Conservation (phyloP, 2,329 filamentous ascomycete genomes). For the Cyanodermella asteris region DNA sequence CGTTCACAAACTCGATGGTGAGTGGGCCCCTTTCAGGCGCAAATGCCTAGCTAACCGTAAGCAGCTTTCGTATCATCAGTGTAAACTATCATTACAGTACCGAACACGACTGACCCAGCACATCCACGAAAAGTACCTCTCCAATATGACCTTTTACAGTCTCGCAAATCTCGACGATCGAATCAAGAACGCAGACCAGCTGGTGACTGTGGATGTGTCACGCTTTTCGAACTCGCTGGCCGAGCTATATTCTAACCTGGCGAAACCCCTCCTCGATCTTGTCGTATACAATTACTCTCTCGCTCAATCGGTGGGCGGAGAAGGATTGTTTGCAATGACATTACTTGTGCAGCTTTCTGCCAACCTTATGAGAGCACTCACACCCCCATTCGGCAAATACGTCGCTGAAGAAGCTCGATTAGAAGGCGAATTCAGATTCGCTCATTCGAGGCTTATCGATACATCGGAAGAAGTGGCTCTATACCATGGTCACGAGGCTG, state of each 20-base stretch:
- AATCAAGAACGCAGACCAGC: constrained; percentile 95
- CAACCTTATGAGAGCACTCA: constrained; percentile 78
- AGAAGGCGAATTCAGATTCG: constrained; percentile 90
- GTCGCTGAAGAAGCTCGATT: constrained; percentile 87
- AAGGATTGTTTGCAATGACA: constrained; percentile 89
- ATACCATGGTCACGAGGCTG: constrained; percentile 75
- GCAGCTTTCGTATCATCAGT: constrained; percentile 88
- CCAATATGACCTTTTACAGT: constrained; percentile 95
- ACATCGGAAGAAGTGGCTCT: constrained; percentile 89
- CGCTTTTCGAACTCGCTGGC: constrained; percentile 91
- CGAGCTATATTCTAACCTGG: constrained; percentile 87
- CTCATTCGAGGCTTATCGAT: constrained; percentile 85
- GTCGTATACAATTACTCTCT: constrained; percentile 90
- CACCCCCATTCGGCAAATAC: constrained; percentile 90
- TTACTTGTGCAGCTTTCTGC: constrained; percentile 83
- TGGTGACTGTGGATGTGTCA: constrained; percentile 89
- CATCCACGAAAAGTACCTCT: constrained; percentile 88
- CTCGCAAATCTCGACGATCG: constrained; percentile 87
- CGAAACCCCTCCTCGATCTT: constrained; percentile 88
- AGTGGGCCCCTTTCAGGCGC: constrained; percentile 13
- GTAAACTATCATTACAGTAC: constrained; percentile 80
- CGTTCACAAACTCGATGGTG: constrained; percentile 97
- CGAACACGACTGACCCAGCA: constrained; percentile 79
- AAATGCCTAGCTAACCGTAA: neutral
- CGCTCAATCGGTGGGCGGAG: constrained; percentile 84